Conservation (phyloP, 2,329 filamentous ascomycete species). For the Aspergillus brasiliensis region DNA sequence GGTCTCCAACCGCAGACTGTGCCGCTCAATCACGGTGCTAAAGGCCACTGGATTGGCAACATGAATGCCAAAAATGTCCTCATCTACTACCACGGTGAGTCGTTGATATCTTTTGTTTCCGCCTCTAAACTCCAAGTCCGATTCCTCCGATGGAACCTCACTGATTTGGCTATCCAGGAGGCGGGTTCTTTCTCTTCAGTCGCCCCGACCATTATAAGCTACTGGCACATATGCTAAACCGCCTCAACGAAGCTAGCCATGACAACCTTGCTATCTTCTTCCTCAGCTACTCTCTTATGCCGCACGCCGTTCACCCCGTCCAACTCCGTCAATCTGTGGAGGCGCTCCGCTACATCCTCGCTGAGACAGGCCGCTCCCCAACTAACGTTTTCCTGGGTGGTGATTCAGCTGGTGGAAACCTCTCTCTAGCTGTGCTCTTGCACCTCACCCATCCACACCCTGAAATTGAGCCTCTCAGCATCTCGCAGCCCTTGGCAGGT, state of each 20-base stretch:
- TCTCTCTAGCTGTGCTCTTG: constrained; percentile 35
- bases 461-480: constrained; percentile 44
- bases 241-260: constrained; percentile 43
- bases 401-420: constrained; percentile 46
- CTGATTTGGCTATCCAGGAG: constrained; percentile 40
- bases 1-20: constrained; percentile 33
- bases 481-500: constrained; percentile 45
- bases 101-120: background rate
- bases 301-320: constrained; percentile 40
- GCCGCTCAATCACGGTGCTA: constrained; percentile 32
- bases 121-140: too few species aligned
- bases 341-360: constrained; percentile 42
- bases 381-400: constrained; percentile 40
- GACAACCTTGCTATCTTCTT: constrained; percentile 51
- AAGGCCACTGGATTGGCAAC: constrained; percentile 44
- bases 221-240: constrained; percentile 43
- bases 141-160: background rate
- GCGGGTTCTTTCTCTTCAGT: constrained; percentile 55
- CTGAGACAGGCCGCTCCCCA: constrained; percentile 32
- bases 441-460: constrained; percentile 57
- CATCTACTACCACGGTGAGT: constrained; percentile 42
- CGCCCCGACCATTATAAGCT: constrained; percentile 48
- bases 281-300: constrained; percentile 57
- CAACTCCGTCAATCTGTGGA: constrained; percentile 43
- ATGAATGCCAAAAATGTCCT: constrained; percentile 42